Evolutionary conservation across 75 land plant species (phyloP).

Genomic region (Sequoia sempervirens): DNA sequence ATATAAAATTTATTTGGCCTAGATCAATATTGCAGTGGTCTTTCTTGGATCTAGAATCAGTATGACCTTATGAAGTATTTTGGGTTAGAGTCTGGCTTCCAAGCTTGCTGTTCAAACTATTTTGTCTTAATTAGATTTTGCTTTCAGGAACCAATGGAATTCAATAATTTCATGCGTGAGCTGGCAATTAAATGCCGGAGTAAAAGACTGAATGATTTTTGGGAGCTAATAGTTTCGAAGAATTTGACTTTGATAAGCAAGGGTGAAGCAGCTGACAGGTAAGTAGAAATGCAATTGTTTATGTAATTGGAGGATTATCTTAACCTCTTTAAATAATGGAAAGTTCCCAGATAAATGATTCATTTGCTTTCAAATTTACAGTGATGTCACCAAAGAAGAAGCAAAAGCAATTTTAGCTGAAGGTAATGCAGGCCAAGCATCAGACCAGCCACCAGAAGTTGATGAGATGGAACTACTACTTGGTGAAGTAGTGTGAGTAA

Average conservation of each 20-base stretch:
- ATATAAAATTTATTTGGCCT: background rate
- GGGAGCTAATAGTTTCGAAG: constrained; percentile 29
- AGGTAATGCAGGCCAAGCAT: constrained; percentile 6
- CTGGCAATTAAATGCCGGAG: constrained; percentile 35
- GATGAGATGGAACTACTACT: constrained; percentile 43
- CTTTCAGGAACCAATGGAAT: constrained; percentile 50
- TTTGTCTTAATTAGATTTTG: background rate
- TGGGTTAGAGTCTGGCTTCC: background rate
- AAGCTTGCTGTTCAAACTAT: background rate
- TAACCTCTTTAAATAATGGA: background rate
- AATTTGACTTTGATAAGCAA: constrained; percentile 48
- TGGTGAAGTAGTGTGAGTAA: constrained; percentile 28
- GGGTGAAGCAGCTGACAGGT: constrained; percentile 60
- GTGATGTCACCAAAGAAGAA: constrained; percentile 38
- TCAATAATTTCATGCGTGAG: constrained; percentile 40
- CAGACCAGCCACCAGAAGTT: constrained; percentile 16
- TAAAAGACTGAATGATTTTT: constrained; percentile 39
- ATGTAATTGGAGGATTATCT: background rate
- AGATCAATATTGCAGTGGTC: background rate
- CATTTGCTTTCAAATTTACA: constrained; percentile 13
- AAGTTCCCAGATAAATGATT: background rate
- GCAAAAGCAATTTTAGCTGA: constrained; percentile 31
- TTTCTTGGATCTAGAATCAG: background rate
- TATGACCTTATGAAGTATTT: background rate
- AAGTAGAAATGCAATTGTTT: constrained; percentile 6